Conservation (phyloP, 768 basidiomycete species). For the Mrakia frigida region DNA sequence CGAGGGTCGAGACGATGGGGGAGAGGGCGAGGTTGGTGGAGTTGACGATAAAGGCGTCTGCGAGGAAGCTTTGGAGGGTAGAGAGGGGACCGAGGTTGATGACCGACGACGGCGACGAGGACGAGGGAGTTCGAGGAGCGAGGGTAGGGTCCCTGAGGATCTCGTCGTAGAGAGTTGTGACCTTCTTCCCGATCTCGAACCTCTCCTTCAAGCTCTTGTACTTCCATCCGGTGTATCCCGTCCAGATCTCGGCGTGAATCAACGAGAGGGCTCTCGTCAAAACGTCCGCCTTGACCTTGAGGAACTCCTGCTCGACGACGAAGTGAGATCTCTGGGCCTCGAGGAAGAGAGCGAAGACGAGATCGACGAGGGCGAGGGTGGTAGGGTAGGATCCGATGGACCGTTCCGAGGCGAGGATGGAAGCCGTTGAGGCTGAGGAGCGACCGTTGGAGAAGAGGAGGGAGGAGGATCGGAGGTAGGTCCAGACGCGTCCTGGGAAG, state of each 20-base stretch:
- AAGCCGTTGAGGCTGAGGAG: constrained; percentile 41
- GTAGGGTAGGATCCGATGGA: constrained; percentile 71
- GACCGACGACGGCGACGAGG: background rate
- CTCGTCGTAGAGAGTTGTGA: constrained; percentile 62
- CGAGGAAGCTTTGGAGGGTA: constrained; percentile 46
- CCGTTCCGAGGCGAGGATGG: constrained; percentile 65
- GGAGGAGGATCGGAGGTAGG: constrained; percentile 73
- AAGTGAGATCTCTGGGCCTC: constrained; percentile 60
- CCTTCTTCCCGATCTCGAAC: constrained; percentile 70
- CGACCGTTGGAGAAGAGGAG: constrained; percentile 49
- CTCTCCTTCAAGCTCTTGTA: constrained; percentile 73
- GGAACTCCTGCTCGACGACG: constrained; percentile 55
- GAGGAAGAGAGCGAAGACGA: constrained; percentile 67
- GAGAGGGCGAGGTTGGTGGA: constrained; percentile 74
- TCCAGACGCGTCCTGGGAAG: constrained; percentile 79
- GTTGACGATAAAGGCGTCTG: constrained; percentile 66
- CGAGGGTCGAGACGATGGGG: constrained; percentile 68
- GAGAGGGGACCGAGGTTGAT: constrained; percentile 7
- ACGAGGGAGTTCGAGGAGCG: constrained; percentile 29
- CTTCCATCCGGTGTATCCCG: constrained; percentile 78
- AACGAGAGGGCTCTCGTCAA: constrained; percentile 69
- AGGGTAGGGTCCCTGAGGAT: constrained; percentile 48
- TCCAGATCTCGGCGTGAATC: constrained; percentile 83
- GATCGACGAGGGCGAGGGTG: constrained; percentile 70
- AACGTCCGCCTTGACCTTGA: constrained; percentile 76